A percentile compares a stretch with the other conserved stretches of the same genome.
phyloP scores from a whole-genome alignment of 306 rosid genomes.

The Neltuma alba region DNA sequence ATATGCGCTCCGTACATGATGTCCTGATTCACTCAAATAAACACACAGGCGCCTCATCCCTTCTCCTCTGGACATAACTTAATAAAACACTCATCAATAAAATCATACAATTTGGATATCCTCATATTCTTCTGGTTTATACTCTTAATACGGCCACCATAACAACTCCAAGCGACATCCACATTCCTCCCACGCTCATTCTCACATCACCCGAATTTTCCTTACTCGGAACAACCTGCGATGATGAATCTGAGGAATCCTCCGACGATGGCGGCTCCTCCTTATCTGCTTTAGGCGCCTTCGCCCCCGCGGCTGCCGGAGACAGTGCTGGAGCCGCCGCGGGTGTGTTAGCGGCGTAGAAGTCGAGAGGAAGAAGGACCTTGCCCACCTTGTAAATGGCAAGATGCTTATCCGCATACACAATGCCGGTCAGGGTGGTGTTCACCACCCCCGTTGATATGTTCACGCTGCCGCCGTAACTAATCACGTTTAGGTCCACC shows the following conservation, averaged over 20 bases:
- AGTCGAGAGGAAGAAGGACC: slow-evolving; percentile 61
- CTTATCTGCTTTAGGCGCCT: slow-evolving; percentile 35
- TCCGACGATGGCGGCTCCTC: slow-evolving; percentile 4
- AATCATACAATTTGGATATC: too few relatives aligned
- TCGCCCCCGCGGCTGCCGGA: slow-evolving; percentile 7
- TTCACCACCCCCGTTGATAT: slow-evolving; percentile 65
- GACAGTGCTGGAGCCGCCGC: slow-evolving; percentile 31
- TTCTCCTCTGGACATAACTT: neutral
- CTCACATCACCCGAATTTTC: slow-evolving; percentile 23
- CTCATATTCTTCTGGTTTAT: too few relatives aligned
- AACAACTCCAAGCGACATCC: slow-evolving; percentile 36
- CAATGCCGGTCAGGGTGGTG: slow-evolving; percentile 56
- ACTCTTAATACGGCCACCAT: neutral
- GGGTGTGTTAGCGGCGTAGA: slow-evolving; percentile 40
- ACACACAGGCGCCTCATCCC: neutral
- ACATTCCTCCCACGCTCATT: neutral
- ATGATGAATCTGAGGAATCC: slow-evolving; percentile 28
- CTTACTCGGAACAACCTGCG: slow-evolving; percentile 19
- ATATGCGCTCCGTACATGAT: too few relatives aligned
- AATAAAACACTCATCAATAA: neutral
- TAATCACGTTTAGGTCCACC: slow-evolving; percentile 58
- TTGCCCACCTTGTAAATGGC: slow-evolving; percentile 65
- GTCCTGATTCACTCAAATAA: neutral
- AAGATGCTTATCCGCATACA: slow-evolving; percentile 61
- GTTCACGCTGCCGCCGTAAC: slow-evolving; percentile 66